Evolutionary conservation across 345 rosid species (phyloP).

Genomic region (Crucihimalaya himalaica): DNA sequence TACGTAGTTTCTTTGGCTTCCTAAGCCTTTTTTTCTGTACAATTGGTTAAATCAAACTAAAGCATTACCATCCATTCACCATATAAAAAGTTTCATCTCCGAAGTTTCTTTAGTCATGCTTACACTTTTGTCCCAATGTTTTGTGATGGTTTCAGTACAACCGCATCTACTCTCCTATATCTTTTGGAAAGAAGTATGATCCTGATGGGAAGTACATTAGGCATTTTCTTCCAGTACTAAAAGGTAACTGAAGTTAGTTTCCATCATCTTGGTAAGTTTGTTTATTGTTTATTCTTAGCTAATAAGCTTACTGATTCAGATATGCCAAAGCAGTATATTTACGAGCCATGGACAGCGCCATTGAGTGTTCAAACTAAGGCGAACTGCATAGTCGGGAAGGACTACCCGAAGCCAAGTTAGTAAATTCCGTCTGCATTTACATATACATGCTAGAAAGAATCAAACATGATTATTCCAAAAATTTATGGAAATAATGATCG

Average conservation of each 20-base stretch:
- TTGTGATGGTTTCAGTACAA: constrained; percentile 58
- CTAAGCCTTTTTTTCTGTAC: neutral
- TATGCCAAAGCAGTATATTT: constrained; percentile 92
- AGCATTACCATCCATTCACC: neutral
- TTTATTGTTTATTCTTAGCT: neutral
- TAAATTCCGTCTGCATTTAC: constrained; percentile 11
- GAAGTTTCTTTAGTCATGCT: neutral
- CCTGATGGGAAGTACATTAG: constrained; percentile 76
- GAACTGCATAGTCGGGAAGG: constrained; percentile 80
- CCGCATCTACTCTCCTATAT: constrained; percentile 82
- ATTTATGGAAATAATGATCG: neutral
- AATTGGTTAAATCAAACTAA: neutral
- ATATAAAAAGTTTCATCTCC: neutral
- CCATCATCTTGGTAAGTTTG: neutral
- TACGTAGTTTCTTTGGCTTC: neutral
- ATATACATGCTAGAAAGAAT: neutral
- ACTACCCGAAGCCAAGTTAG: constrained; percentile 88
- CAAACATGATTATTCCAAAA: neutral
- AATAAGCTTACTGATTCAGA: constrained; percentile 47
- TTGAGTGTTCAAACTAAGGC: constrained; percentile 74
- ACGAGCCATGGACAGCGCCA: constrained; percentile 98
- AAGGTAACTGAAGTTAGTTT: constrained; percentile 55
- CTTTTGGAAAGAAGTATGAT: constrained; percentile 92
- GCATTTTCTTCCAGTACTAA: constrained; percentile 85
- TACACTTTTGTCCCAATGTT: neutral